Conservation (phyloP, 2,329 filamentous ascomycete species). For the Fusarium fracticaudum region DNA sequence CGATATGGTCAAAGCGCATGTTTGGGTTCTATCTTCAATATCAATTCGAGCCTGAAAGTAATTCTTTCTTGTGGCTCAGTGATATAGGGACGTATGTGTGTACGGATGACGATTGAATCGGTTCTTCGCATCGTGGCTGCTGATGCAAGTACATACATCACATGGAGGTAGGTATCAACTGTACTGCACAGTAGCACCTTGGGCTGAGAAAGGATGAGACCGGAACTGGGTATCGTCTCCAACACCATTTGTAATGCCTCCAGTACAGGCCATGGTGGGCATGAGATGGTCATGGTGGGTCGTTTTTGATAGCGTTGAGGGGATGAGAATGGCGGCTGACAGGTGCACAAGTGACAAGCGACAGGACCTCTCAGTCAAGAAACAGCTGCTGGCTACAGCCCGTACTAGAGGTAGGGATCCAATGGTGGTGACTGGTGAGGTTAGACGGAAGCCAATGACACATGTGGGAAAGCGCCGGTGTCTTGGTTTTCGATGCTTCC, state of each 20-base stretch:
- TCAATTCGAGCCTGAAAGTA: not conserved
- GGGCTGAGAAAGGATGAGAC: conserved; percentile 15
- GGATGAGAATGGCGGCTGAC: conserved; percentile 10
- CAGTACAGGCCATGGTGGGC: conserved; percentile 10
- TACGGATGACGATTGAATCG: not conserved
- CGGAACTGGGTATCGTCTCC: conserved; percentile 5
- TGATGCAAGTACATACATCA: not conserved
- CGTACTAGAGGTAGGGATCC: not conserved
- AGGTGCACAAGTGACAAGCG: conserved; percentile 7
- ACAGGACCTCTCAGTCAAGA: conserved; percentile 5
- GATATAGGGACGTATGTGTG: not conserved
- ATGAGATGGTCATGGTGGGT: conserved; percentile 23
- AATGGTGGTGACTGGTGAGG: conserved; percentile 11
- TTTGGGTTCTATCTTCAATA: conserved; percentile 21
- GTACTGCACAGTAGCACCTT: not conserved
- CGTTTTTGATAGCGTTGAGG: conserved; percentile 24
- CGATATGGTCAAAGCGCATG: conserved; percentile 13
- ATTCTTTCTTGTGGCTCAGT: not conserved
- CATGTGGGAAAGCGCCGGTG: conserved; percentile 29
- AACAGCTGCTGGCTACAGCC: not conserved
- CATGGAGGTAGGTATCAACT: not conserved
- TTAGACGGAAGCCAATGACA: conserved; percentile 26
- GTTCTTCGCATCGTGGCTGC: not conserved
- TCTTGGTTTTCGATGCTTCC: conserved; percentile 21
- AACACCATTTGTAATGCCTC: conserved; percentile 34